Conservation (phyloP, 1,284 basidiomycete species). For the Meripilus lineatus region DNA sequence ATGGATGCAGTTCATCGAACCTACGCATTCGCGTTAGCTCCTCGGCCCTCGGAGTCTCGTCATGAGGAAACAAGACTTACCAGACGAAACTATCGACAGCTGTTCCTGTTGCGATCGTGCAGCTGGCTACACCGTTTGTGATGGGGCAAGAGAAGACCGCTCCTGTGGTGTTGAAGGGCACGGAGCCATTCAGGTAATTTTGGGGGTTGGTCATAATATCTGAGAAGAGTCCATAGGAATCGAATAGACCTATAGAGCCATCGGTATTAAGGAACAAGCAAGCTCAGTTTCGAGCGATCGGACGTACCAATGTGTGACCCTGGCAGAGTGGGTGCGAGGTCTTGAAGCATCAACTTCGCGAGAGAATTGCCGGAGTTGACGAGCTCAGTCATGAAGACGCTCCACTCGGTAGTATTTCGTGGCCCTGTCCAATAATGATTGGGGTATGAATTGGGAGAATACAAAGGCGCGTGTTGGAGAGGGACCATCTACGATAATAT, state of each 20-base stretch:
- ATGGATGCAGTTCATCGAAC: no score
- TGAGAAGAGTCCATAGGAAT: slow-evolving; percentile 47
- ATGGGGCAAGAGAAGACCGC: slow-evolving; percentile 43
- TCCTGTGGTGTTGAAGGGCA: slow-evolving; percentile 50
- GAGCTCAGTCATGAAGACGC: slow-evolving; percentile 33
- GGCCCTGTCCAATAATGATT: slow-evolving; percentile 31
- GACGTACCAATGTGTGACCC: slow-evolving; percentile 34
- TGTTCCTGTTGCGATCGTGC: slow-evolving; percentile 37
- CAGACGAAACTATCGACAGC: slow-evolving; percentile 51
- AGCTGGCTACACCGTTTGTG: slow-evolving; percentile 22
- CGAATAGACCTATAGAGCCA: slow-evolving; percentile 39
- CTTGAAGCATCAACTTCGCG: slow-evolving; percentile 28
- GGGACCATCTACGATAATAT: slow-evolving; percentile 27
- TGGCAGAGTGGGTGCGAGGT: slow-evolving; percentile 26
- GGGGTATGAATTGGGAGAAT: slow-evolving; percentile 30
- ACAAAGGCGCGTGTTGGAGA: slow-evolving; percentile 28
- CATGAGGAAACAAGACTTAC: slow-evolving; percentile 26
- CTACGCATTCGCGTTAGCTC: no score
- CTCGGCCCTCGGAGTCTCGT: no score
- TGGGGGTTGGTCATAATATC: slow-evolving; percentile 47
- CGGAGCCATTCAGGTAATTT: slow-evolving; percentile 53
- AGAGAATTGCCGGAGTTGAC: slow-evolving; percentile 31
- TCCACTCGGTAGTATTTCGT: slow-evolving; percentile 38
- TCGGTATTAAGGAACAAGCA: not conserved
- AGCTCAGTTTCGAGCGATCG: not conserved